Conservation (phyloP, 2,329 filamentous ascomycete species). For the Epichloe amarillans region DNA sequence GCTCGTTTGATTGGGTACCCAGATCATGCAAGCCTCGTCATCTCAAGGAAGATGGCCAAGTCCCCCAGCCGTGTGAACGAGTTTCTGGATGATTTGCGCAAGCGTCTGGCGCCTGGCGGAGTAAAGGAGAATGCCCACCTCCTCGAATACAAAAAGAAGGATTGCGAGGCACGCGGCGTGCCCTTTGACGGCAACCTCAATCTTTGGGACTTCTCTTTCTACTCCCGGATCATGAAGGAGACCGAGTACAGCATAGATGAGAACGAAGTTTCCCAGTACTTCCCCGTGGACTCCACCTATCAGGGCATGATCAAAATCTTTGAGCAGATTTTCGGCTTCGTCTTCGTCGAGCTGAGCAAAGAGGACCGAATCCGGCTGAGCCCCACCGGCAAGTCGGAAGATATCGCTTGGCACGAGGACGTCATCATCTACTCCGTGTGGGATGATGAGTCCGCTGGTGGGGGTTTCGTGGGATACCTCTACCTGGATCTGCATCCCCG, state of each 20-base stretch:
- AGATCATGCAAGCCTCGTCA: slow-evolving; percentile 61
- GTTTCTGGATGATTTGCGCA: slow-evolving; percentile 58
- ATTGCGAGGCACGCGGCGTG: slow-evolving; percentile 45
- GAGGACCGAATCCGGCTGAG: slow-evolving; percentile 53
- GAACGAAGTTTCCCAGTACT: slow-evolving; percentile 70
- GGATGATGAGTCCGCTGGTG: slow-evolving; percentile 59
- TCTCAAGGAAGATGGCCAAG: slow-evolving; percentile 82
- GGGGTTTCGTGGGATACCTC: slow-evolving; percentile 65
- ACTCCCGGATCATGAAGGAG: slow-evolving; percentile 69
- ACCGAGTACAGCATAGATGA: slow-evolving; percentile 71
- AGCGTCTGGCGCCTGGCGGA: slow-evolving; percentile 54
- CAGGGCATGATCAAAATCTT: slow-evolving; percentile 72
- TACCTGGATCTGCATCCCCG: slow-evolving; percentile 73
- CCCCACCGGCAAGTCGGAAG: slow-evolving; percentile 52
- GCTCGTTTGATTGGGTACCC: slow-evolving; percentile 65
- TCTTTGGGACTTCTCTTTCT: slow-evolving; percentile 72
- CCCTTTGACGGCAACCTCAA: slow-evolving; percentile 59
- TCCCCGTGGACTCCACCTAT: slow-evolving; percentile 62
- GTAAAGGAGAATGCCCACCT: slow-evolving; percentile 56
- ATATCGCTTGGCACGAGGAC: slow-evolving; percentile 72
- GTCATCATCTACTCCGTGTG: slow-evolving; percentile 75
- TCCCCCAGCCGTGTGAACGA: slow-evolving; percentile 55
- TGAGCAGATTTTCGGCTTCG: slow-evolving; percentile 67
- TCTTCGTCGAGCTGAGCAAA: slow-evolving; percentile 58
- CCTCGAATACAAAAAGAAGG: slow-evolving; percentile 60